These are phyloP conservation scores for Metarhizium sp. DNA, from an alignment of 2,329 filamentous ascomycete species.

Conservation along the genomic window DNA sequence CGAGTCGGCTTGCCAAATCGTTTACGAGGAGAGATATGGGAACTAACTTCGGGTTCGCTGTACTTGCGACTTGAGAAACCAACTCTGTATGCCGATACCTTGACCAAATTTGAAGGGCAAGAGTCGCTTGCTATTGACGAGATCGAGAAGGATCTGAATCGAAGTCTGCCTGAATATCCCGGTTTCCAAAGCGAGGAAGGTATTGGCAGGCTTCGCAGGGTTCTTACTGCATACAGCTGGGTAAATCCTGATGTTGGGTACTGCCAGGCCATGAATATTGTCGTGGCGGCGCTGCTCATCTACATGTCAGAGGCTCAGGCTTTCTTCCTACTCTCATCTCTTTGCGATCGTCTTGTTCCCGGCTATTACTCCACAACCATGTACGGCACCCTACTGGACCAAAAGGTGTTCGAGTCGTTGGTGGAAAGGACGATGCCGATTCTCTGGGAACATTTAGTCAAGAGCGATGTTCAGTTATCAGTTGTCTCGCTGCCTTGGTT, in stretches of 20 bases:
- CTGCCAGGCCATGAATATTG: constrained; percentile 99
- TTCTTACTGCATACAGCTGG: constrained; percentile 97
- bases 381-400: constrained; percentile 95
- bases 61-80: constrained; percentile 83
- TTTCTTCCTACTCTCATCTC: constrained; percentile 82
- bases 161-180: constrained; percentile 92
- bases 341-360: constrained; percentile 87
- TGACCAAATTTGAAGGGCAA: constrained; percentile 72
- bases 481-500: constrained; percentile 98
- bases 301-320: constrained; percentile 97
- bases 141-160: constrained; percentile 96
- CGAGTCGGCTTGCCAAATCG: constrained; percentile 91
- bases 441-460: constrained; percentile 95
- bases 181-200: constrained; percentile 96
- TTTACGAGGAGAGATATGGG: constrained; percentile 90
- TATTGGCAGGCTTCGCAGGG: constrained; percentile 78
- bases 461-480: constrained; percentile 92
- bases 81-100: constrained; percentile 71
- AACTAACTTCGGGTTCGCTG: constrained; percentile 83
- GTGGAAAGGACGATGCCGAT: constrained; percentile 99
- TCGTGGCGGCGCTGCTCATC: constrained; percentile 93
- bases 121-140: constrained; percentile 96
- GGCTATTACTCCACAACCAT: constrained; percentile 99
- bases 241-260: constrained; percentile 92
- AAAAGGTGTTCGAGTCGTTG: constrained; percentile 92